Evolutionary conservation across 495 filamentous ascomycete species (phyloP).

Genomic region (Aspergillus funiculosus): DNA sequence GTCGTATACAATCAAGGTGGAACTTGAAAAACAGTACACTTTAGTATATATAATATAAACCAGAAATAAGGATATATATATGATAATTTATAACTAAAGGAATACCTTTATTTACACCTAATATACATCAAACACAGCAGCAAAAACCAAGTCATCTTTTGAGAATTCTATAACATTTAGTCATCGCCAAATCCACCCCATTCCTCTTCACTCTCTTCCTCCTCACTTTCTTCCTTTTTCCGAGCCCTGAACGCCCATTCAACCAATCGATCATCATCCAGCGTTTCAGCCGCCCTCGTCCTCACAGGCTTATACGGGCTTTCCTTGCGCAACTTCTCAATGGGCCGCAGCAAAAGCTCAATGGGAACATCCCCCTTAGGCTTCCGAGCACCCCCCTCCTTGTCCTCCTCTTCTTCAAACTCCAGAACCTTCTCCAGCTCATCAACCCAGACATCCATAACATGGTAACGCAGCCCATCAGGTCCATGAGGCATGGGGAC

Average conservation of each 20-base stretch:
- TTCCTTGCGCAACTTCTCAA: conserved; percentile 50
- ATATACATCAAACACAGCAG: no score
- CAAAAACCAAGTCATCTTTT: no score
- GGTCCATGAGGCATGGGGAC: conserved; percentile 50
- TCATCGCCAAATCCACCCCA: conserved; percentile 74
- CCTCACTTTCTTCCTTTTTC: conserved; percentile 37
- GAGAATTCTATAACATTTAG: conserved; percentile 1
- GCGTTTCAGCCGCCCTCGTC: conserved; percentile 60
- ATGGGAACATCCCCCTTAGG: conserved; percentile 40
- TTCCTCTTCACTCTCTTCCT: conserved; percentile 47
- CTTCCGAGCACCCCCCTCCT: conserved; percentile 26
- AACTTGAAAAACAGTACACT: no score
- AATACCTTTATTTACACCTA: not conserved
- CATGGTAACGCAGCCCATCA: conserved; percentile 79
- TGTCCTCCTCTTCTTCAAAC: conserved; percentile 39
- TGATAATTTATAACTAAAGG: no score
- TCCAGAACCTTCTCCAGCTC: conserved; percentile 66
- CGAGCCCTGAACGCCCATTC: conserved; percentile 48
- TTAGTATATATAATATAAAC: no score
- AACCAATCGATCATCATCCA: conserved; percentile 69
- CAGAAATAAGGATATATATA: no score
- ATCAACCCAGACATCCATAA: conserved; percentile 87
- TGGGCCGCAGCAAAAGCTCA: conserved; percentile 52
- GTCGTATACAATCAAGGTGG: no score
- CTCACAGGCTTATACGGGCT: conserved; percentile 68